These are phyloP conservation scores for Chloranthus sessilifolius DNA, from an alignment of 164 flowering plant genomes.

Conservation along the genomic window DNA sequence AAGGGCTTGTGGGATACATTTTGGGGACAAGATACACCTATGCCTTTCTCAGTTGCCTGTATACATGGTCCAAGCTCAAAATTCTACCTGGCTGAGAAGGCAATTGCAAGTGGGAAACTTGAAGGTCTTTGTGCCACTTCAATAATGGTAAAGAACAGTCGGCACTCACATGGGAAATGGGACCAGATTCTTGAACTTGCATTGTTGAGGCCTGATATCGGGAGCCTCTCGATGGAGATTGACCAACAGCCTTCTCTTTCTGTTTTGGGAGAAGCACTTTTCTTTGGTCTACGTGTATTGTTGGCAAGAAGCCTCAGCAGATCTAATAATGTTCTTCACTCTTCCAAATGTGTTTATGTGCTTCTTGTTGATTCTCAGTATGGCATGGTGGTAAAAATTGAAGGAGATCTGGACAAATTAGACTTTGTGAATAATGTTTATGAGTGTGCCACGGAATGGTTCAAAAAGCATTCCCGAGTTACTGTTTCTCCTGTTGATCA, in stretches of 20 bases:
- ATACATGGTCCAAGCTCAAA: slow-evolving; percentile 45
- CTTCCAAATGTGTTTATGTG: slow-evolving; percentile 51
- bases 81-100: slow-evolving; percentile 83
- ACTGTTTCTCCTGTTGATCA: slow-evolving; percentile 65
- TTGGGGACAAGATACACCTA: slow-evolving; percentile 64
- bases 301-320: slow-evolving; percentile 72
- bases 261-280: slow-evolving; percentile 73
- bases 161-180: slow-evolving; percentile 81
- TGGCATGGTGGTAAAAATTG: slow-evolving; percentile 85
- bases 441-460: slow-evolving; percentile 73
- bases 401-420: slow-evolving; percentile 70
- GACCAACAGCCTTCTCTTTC: slow-evolving; percentile 48
- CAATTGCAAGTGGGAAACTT: slow-evolving; percentile 66
- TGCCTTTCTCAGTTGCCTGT: slow-evolving; percentile 77
- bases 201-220: slow-evolving; percentile 61
- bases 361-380: slow-evolving; percentile 76
- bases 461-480: slow-evolving; percentile 46
- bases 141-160: slow-evolving; percentile 49
- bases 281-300: slow-evolving; percentile 67
- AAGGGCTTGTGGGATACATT: slow-evolving; percentile 94
- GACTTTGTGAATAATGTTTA: slow-evolving; percentile 53
- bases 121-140: slow-evolving; percentile 77
- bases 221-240: slow-evolving; percentile 37
- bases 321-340: slow-evolving; percentile 37
- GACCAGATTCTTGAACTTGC: slow-evolving; percentile 79